Conservation (phyloP, 163 green algal genomes). For the Smithsoniella earleae region DNA sequence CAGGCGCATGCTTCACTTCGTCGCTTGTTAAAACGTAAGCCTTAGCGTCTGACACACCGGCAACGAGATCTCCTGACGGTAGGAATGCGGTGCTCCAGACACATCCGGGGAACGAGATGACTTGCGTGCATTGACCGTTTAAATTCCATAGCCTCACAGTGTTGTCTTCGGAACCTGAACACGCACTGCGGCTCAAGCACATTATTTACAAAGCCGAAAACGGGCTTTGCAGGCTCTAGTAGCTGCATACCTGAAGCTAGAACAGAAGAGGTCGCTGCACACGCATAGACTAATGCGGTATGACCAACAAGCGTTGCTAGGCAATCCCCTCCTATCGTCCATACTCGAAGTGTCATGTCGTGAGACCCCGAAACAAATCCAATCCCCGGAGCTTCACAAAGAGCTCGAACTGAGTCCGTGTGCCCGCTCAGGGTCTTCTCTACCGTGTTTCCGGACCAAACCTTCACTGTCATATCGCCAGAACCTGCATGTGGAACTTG, state of each 20-base stretch:
- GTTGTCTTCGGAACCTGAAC: slow-evolving; percentile 67
- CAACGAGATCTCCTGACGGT: slow-evolving; percentile 70
- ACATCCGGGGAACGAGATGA: slow-evolving; percentile 67
- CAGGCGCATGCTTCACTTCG: slow-evolving; percentile 32
- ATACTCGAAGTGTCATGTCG: slow-evolving; percentile 59
- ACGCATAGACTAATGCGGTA: slow-evolving; percentile 70
- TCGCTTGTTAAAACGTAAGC: slow-evolving; percentile 63
- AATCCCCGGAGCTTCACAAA: slow-evolving; percentile 36
- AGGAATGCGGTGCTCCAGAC: slow-evolving; percentile 81
- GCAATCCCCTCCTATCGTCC: slow-evolving; percentile 41
- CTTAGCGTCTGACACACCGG: slow-evolving; percentile 71
- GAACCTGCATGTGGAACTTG: too few species aligned
- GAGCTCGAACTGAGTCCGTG: slow-evolving; percentile 41
- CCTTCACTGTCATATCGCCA: slow-evolving; percentile 62
- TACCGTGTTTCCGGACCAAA: slow-evolving; percentile 42
- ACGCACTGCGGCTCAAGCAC: neutral
- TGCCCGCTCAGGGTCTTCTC: slow-evolving; percentile 50
- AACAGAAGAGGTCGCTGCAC: slow-evolving; percentile 28
- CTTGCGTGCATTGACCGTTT: slow-evolving; percentile 56
- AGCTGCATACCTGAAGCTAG: slow-evolving; percentile 34
- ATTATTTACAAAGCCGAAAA: too few species aligned
- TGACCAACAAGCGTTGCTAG: slow-evolving; percentile 64
- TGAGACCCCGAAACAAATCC: slow-evolving; percentile 69
- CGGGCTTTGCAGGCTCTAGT: too few species aligned
- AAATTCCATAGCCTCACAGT: slow-evolving; percentile 60